phyloP scores from a whole-genome alignment of 192 early-diverging fungal genomes.

The Coemansia sp. region DNA sequence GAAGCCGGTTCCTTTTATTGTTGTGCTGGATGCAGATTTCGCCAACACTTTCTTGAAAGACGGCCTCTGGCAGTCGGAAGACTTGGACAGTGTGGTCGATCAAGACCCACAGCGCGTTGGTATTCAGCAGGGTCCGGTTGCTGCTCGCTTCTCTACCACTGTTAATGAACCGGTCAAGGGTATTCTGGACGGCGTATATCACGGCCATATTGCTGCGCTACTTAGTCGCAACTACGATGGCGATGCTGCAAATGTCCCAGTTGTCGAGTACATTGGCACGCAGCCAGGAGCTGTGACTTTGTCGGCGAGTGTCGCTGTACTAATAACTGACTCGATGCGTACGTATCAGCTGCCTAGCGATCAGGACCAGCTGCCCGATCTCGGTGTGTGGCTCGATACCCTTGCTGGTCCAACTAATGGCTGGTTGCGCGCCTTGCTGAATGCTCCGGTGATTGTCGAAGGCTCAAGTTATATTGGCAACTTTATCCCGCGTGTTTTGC shows the following conservation, averaged over 20 bases:
- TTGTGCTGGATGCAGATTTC: slow-evolving; percentile 88
- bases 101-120: slow-evolving; percentile 80
- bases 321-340: neutral
- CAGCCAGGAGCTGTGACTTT: neutral
- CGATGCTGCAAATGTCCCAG: slow-evolving; percentile 63
- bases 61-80: slow-evolving; percentile 88
- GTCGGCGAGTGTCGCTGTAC: neutral
- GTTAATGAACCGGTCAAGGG: slow-evolving; percentile 84
- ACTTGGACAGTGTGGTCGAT: slow-evolving; percentile 77
- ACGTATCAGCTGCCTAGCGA: slow-evolving; percentile 1
- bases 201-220: slow-evolving; percentile 74
- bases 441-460: slow-evolving; percentile 72
- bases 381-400: slow-evolving; percentile 64
- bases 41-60: slow-evolving; percentile 91
- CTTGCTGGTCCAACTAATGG: slow-evolving; percentile 67
- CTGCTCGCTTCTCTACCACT: slow-evolving; percentile 70
- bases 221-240: slow-evolving; percentile 70
- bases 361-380: slow-evolving; percentile 13
- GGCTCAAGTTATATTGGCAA: slow-evolving; percentile 64
- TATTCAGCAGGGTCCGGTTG: slow-evolving; percentile 89
- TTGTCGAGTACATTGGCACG: slow-evolving; percentile 71
- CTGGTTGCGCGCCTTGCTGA: slow-evolving; percentile 83
- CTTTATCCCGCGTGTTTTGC: slow-evolving; percentile 60
- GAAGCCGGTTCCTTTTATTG: slow-evolving; percentile 92
- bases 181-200: slow-evolving; percentile 83